Base-by-base conservation (phyloP, 2,329 filamentous ascomycete genomes). In the Seiridium cupressi region DNA sequence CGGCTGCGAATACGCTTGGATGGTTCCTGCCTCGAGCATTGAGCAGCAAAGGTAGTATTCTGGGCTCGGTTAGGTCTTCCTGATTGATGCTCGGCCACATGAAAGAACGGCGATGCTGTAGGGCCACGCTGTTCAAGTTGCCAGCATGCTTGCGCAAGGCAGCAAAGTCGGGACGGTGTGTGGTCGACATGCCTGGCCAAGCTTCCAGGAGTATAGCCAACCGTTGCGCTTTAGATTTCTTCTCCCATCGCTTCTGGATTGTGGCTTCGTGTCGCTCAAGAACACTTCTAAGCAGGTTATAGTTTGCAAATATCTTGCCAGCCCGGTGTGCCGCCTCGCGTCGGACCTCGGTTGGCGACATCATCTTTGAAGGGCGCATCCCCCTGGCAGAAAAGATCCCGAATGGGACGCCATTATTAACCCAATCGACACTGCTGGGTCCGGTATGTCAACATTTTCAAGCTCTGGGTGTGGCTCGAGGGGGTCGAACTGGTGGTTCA, bases 11-110 rank as follows among this genome's bases (percentile, higher is more conserved):
- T 0, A 67, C 62, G 6, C 72, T 67, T 0, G 84, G 84, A 0
- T 66, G 61, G 58, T 84, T 65, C 0, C 80, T 76, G 4, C 75
- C 83, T 5, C 85, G 76, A 0, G 82, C 70, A 58, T 85, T 83
- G 9, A 89, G 67, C 26, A 88, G 72, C 5, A 88, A 68, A 0
- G 77, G 73, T 7, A 88, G 65, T 0, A 70, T 61, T 53, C 77
- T 80, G 0, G 76, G 68, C 31, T 78, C 73, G 0, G 65, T 56
- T 0, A 88, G 71, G 64, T 88, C 84, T 58, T 88, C 81, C 46
- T 82, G 73, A 63, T 88, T 88, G 67, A 88, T 79, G 51, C 81
- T 75, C 0, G 84, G 84, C 76, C 78, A 85, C 47, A 83, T 68
- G 61, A 51, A 84, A 7, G 70, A 58, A 5, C 77, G 73, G 6